Conservation (phyloP, 2,329 filamentous ascomycete species). For the Dactylella cylindrospora region DNA sequence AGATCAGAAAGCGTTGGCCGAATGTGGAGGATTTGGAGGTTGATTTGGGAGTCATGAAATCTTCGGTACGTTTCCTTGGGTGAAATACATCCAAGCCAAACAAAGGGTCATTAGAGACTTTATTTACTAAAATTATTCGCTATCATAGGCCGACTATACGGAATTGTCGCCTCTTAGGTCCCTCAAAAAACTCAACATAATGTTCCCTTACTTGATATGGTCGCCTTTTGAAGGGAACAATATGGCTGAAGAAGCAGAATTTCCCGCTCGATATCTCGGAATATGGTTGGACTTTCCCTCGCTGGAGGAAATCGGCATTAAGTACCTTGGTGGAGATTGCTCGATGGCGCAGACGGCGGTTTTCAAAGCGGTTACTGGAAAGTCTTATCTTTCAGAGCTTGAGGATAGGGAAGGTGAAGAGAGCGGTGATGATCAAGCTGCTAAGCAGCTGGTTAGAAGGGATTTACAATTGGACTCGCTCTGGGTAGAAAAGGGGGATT, state of each 20-base stretch:
- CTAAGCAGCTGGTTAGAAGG: neutral
- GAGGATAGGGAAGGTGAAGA: no score
- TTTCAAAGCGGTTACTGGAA: neutral
- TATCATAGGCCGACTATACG: neutral
- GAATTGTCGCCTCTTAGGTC: neutral
- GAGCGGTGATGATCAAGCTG: neutral
- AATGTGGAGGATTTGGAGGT: slow-evolving; percentile 22
- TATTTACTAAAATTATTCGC: no score
- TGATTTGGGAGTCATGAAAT: slow-evolving; percentile 8
- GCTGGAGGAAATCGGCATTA: slow-evolving; percentile 8
- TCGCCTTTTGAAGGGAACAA: neutral
- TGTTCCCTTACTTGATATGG: slow-evolving; percentile 9
- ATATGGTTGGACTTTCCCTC: neutral
- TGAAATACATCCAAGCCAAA: no score
- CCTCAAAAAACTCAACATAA: slow-evolving; percentile 6
- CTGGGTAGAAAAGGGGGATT: neutral
- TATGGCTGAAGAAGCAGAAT: slow-evolving; percentile 10
- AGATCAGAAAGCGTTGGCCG: slow-evolving; percentile 8
- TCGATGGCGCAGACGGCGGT: slow-evolving; percentile 4
- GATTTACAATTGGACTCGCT: neutral
- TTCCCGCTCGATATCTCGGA: neutral
- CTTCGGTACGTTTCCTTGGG: no score
- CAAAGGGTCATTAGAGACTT: no score
- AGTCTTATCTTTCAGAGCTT: no score
- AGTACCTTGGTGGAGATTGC: slow-evolving; percentile 9